Evolutionary conservation across 1,284 basidiomycete species (phyloP).

Genomic region (Limonomyces culmigenus): DNA sequence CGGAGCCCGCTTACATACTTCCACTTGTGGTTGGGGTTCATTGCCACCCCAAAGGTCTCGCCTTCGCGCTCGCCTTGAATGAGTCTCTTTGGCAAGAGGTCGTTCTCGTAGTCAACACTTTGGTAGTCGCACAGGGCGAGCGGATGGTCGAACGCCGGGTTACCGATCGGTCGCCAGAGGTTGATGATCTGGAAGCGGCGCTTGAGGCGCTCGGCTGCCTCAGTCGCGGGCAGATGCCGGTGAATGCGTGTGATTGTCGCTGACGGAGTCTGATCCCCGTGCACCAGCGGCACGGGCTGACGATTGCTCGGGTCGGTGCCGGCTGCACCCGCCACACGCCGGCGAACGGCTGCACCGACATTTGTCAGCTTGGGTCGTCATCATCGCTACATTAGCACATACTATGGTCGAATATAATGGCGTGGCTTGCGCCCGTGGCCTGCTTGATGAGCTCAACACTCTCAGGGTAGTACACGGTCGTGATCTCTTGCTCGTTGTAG

Average conservation of each 20-base stretch:
- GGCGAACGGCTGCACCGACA: slow-evolving; percentile 22
- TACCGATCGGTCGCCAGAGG: slow-evolving; percentile 33
- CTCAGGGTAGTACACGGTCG: slow-evolving; percentile 53
- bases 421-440: slow-evolving; percentile 37
- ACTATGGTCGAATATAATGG: slow-evolving; percentile 51
- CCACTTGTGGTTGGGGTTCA: slow-evolving; percentile 40
- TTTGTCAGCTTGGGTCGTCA: neutral
- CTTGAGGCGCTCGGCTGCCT: slow-evolving; percentile 26
- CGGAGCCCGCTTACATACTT: slow-evolving; percentile 45
- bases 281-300: slow-evolving; percentile 30
- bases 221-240: slow-evolving; percentile 30
- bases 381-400: slow-evolving; percentile 15
- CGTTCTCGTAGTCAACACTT: slow-evolving; percentile 16
- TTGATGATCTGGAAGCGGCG: slow-evolving; percentile 39
- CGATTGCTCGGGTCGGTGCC: slow-evolving; percentile 25
- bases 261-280: slow-evolving; percentile 40
- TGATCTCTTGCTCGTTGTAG: too few relatives aligned
- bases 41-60: slow-evolving; percentile 37
- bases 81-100: slow-evolving; percentile 18
- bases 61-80: too few relatives aligned
- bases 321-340: slow-evolving; percentile 19
- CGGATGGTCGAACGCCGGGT: slow-evolving; percentile 27
- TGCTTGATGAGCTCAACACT: slow-evolving; percentile 39
- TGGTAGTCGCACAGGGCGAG: slow-evolving; percentile 29
- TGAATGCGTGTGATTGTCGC: slow-evolving; percentile 33